Evolutionary conservation across 1,284 basidiomycete species (phyloP).

Genomic region (Microbotryomycetes sp.): DNA sequence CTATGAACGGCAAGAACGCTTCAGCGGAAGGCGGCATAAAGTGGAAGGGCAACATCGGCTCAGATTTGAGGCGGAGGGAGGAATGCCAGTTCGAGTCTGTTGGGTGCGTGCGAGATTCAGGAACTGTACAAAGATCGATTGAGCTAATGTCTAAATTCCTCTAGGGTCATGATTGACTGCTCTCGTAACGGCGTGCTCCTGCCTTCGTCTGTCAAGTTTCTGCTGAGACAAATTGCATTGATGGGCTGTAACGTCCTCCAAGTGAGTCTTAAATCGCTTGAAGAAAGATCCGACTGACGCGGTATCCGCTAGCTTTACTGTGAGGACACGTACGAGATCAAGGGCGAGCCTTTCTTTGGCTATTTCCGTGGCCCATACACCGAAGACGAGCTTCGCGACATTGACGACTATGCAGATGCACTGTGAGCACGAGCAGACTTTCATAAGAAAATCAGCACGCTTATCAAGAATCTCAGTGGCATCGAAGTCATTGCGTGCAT

Average conservation of each 20-base stretch:
- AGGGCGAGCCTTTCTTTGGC: constrained; percentile 43
- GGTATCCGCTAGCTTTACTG: constrained; percentile 31
- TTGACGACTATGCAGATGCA: constrained; percentile 39
- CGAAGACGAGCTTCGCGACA: constrained; percentile 36
- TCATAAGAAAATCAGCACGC: too few species aligned
- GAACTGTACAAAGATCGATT: not conserved
- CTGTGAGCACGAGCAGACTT: constrained; percentile 16
- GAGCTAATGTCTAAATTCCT: not conserved
- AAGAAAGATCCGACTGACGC: too few species aligned
- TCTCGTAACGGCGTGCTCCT: constrained; percentile 42
- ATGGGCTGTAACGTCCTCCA: constrained; percentile 41
- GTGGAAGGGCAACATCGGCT: constrained; percentile 24
- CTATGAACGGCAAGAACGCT: not conserved
- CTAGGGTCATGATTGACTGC: constrained; percentile 43
- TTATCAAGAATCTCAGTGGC: constrained; percentile 20
- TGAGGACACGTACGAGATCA: constrained; percentile 40
- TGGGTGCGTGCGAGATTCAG: constrained; percentile 13
- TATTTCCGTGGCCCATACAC: constrained; percentile 30
- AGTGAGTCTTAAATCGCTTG: too few species aligned
- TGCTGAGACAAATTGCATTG: constrained; percentile 37
- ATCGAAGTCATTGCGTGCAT: constrained; percentile 38
- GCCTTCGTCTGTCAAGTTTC: constrained; percentile 34
- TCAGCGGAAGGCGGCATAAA: constrained; percentile 5
- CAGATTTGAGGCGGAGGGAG: constrained; percentile 20
- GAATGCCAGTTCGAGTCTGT: constrained; percentile 29